Conservation (phyloP, 2,329 filamentous ascomycete species). For the Exophiala bonariae region DNA sequence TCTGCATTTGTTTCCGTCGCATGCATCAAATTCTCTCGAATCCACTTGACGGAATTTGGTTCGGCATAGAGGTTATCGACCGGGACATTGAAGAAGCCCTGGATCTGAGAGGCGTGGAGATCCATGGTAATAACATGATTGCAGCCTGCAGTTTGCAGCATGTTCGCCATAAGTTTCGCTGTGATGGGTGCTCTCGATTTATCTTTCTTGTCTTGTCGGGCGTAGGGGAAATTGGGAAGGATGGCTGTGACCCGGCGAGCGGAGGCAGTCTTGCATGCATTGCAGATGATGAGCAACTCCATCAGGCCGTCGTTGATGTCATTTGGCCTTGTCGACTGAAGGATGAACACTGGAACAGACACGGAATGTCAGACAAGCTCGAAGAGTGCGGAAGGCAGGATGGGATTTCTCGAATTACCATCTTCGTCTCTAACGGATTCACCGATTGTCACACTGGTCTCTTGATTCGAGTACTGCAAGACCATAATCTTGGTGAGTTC, state of each 20-base stretch:
- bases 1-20: constrained; percentile 52
- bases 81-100: constrained; percentile 89
- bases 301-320: constrained; percentile 98
- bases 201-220: constrained; percentile 97
- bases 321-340: constrained; percentile 82
- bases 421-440: constrained; percentile 97
- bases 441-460: constrained; percentile 76
- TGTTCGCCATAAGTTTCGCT: constrained; percentile 93
- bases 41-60: constrained; percentile 88
- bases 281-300: constrained; percentile 98
- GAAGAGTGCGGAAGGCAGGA: neutral
- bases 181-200: constrained; percentile 94
- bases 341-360: constrained; percentile 71
- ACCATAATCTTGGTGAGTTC: constrained; percentile 70
- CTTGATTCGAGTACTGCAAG: constrained; percentile 66
- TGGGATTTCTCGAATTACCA: constrained; percentile 56
- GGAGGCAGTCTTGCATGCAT: constrained; percentile 82
- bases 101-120: constrained; percentile 88
- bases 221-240: constrained; percentile 94
- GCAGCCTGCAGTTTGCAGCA: constrained; percentile 92
- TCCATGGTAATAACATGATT: constrained; percentile 97
- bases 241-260: constrained; percentile 93
- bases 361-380: constrained; percentile 8
- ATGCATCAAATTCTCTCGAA: constrained; percentile 78
- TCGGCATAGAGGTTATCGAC: constrained; percentile 88